Base-by-base conservation (phyloP, 495 filamentous ascomycete genomes). In the Pseudoneurospora amorphoporcata region DNA sequence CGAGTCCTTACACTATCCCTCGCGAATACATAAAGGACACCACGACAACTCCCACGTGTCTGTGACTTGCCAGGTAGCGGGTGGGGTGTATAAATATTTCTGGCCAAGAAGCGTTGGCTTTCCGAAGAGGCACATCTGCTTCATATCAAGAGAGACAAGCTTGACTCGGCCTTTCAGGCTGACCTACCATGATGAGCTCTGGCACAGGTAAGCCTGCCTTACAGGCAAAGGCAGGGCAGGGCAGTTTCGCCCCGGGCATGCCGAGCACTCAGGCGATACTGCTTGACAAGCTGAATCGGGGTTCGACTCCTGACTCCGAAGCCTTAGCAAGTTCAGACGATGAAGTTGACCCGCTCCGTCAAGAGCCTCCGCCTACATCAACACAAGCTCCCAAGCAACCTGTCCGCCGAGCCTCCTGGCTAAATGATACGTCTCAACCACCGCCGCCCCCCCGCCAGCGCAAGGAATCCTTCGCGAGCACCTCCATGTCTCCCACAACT, bases 241-340 rank as follows among this genome's bases (percentile, higher is more conserved):
- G 79, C 69, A 76, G 69, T 58, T 80, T 82, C 38, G 71, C 82
- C 17, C 73, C 75, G 53, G 80, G 77, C 69, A 78, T 81, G 45
- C 83, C 85, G 39, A 85, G 76, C 76, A 91, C 85, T 73, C 87
- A 87, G 43, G 86, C 88, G 39, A 83, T 91, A 37, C 83, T 92
- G 68, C 85, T 92, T 23, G 93, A 95, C 72, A 94, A 92, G 78
- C 83, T 90, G 70, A 90, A 92, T 75, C 89, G 92, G 75, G 90
- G 91, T 71, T 93, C 93, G 19, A 97, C 94, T 7, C 94, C 94
- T 17, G 94, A 97, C 77, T 97, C 94, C 8, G 94, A 98, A 77
- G 94, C 94, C 53, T 83, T 98, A 68, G 93, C 92, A 43, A 97
- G 94, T 73, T 97, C 94, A 3, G 94, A 98, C 77, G 94, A 98